These are phyloP conservation scores for Paracamarosporium sp. DNA, from an alignment of 2,329 filamentous ascomycete species.

Conservation along the genomic window DNA sequence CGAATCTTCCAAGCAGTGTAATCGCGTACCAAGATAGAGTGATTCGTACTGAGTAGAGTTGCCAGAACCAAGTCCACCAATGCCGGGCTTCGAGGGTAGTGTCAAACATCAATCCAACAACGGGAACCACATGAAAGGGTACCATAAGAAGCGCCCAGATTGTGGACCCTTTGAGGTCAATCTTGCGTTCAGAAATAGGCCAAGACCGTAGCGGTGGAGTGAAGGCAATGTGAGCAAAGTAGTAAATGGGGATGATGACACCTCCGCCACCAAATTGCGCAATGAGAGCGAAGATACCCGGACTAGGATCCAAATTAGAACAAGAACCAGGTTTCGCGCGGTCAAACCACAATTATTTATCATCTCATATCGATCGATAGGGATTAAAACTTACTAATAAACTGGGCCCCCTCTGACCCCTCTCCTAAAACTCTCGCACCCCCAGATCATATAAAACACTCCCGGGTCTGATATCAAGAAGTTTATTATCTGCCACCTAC, in stretches of 20 bases:
- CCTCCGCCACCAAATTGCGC: conserved; percentile 20
- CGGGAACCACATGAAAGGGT: conserved; percentile 9
- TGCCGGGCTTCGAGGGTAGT: conserved; percentile 12
- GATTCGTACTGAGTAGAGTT: conserved; percentile 17
- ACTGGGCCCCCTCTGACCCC: conserved; percentile 1
- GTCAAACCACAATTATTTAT: not conserved
- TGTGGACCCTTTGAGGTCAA: conserved; percentile 9
- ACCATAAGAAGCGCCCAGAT: conserved; percentile 9
- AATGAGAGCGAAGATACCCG: conserved; percentile 6
- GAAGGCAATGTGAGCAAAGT: conserved; percentile 9
- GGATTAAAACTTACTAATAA: conserved; percentile 11
- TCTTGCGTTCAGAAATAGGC: not conserved
- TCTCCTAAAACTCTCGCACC: conserved; percentile 11
- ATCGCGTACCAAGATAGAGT: conserved; percentile 11
- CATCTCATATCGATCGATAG: not conserved
- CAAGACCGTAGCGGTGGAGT: not conserved
- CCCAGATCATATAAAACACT: conserved; percentile 12
- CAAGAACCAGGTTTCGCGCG: no score
- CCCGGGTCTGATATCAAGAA: conserved; percentile 17
- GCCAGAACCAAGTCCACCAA: conserved; percentile 24
- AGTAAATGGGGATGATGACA: conserved; percentile 16
- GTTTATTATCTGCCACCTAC: conserved; percentile 18
- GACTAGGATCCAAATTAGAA: conserved; percentile 1
- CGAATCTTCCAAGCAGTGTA: not conserved
- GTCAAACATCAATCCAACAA: conserved; percentile 10